Evolutionary conservation across 352 stramenopile species (phyloP).

Genomic region (Phytophthora multivora): DNA sequence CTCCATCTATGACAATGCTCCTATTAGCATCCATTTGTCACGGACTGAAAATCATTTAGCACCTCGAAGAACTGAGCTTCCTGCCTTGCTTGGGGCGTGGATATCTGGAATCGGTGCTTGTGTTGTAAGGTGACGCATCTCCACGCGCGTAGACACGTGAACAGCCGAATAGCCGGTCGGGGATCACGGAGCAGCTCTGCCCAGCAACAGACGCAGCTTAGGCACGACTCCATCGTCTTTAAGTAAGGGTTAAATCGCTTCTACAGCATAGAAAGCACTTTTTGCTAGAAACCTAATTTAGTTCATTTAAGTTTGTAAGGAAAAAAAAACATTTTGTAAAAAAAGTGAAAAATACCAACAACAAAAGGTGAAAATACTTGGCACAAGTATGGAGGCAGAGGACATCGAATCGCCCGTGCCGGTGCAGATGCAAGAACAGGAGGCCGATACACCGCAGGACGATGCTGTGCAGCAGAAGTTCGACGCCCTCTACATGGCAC

Average conservation of each 20-base stretch:
- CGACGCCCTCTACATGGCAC: constrained; percentile 49
- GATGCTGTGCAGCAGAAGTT: constrained; percentile 38
- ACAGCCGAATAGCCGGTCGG: constrained; percentile 27
- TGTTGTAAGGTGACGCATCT: constrained; percentile 38
- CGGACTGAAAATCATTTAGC: background rate
- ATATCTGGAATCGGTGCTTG: constrained; percentile 42
- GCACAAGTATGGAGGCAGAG: background rate
- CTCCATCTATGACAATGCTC: constrained; percentile 32
- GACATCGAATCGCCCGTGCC: background rate
- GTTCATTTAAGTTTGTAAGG: too few relatives aligned
- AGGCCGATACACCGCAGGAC: background rate
- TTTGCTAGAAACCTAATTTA: too few relatives aligned
- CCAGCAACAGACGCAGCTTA: constrained; percentile 36
- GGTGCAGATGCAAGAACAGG: background rate
- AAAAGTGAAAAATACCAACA: too few relatives aligned
- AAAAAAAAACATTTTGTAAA: too few relatives aligned
- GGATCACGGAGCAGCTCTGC: constrained; percentile 35
- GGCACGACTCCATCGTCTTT: constrained; percentile 7
- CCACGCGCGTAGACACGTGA: constrained; percentile 55
- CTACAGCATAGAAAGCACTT: constrained; percentile 14
- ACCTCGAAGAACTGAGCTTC: constrained; percentile 65
- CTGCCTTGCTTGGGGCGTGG: constrained; percentile 37
- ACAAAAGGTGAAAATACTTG: background rate
- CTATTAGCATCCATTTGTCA: background rate
- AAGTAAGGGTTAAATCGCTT: too few relatives aligned